Evolutionary conservation across 108 stramenopile species (phyloP).

Genomic region (Fistulifera solaris): DNA sequence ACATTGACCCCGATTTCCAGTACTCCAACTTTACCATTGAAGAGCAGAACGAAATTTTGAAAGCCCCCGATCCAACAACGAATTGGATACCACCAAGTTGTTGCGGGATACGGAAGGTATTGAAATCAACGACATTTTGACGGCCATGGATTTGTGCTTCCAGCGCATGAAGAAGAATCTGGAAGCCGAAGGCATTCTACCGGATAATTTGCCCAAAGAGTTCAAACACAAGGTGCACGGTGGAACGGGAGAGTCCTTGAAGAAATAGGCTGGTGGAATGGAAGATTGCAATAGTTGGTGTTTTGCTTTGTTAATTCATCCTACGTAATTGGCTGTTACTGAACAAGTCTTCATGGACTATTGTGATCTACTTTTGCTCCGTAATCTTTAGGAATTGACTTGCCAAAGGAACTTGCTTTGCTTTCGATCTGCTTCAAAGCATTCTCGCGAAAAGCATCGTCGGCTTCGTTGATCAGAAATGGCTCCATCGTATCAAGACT

Average conservation of each 20-base stretch:
- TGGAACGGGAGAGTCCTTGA: slow-evolving; percentile 8
- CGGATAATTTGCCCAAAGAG: slow-evolving; percentile 40
- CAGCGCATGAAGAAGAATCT: slow-evolving; percentile 93
- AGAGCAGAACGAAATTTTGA: slow-evolving; percentile 89
- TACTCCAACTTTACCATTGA: slow-evolving; percentile 95
- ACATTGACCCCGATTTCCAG: slow-evolving; percentile 95
- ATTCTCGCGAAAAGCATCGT: not conserved
- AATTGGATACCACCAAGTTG: slow-evolving; percentile 94
- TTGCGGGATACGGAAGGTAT: slow-evolving; percentile 84
- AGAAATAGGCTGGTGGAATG: not conserved
- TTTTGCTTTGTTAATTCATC: too few species aligned
- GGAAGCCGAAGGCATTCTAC: slow-evolving; percentile 62
- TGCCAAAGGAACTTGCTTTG: not conserved
- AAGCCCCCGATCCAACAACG: slow-evolving; percentile 97
- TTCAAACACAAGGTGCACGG: slow-evolving; percentile 11
- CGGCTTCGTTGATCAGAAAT: slow-evolving; percentile 1
- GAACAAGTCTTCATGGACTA: too few species aligned
- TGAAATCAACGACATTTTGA: slow-evolving; percentile 85
- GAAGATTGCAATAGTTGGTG: too few species aligned
- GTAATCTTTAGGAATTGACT: not conserved
- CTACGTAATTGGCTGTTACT: too few species aligned
- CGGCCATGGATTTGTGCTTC: slow-evolving; percentile 86
- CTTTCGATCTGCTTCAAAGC: not conserved
- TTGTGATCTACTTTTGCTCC: not conserved
- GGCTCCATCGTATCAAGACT: slow-evolving; percentile 4